Evolutionary conservation across 1,284 basidiomycete species (phyloP), one percentile per base, ranked within the genome.

Genomic region (Inonotus obliquus): DNA sequence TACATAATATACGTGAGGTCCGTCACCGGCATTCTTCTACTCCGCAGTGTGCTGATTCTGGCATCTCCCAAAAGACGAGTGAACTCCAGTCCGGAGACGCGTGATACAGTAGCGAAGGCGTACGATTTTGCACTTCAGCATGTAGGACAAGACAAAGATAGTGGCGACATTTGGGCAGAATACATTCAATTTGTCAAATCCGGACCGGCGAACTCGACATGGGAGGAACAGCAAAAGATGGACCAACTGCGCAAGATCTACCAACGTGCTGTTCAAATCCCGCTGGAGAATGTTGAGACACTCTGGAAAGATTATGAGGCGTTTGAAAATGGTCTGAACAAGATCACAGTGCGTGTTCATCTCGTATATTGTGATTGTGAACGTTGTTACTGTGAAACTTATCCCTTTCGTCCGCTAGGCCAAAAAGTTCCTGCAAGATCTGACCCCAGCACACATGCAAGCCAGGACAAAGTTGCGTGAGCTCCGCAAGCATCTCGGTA

Each of bases 211-310:
- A 82, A 81, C 17, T 90, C 87, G 48, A 91, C 92, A 23, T 98
- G 96, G 96, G 95, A 98, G 72, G 88, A 92, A 66, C 94, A 96
- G 69, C 93, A 96, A 72, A 94, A 96, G 74, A 95, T 94, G 87
- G 96, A 98, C 69, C 84, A 86, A 3, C 79, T 99, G 2, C 87
- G 96, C 60, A 94, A 93, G 71, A 87, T 93, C 2, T 98, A 96
- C 75, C 94, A 97, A 69, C 86, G 93, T 55, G 96, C 94, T 0
- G 91, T 98, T 35, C 91, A 93, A 68, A 93, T 97, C 23, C 97
- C 97, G 0, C 81, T 98, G 67, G 89, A 94, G 73, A 96, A 95
- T 69, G 87, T 99, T 68, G 96, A 98, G 74, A 80, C 81, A 47
- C 81, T 99, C 47, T 99, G 97, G 97, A 87, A 92, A 70, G 94